Percentiles rank a stretch among this genome's conserved stretches.
phyloP scores from a whole-genome alignment of 2,329 filamentous ascomycete species.

The Calonectria hongkongensis region DNA sequence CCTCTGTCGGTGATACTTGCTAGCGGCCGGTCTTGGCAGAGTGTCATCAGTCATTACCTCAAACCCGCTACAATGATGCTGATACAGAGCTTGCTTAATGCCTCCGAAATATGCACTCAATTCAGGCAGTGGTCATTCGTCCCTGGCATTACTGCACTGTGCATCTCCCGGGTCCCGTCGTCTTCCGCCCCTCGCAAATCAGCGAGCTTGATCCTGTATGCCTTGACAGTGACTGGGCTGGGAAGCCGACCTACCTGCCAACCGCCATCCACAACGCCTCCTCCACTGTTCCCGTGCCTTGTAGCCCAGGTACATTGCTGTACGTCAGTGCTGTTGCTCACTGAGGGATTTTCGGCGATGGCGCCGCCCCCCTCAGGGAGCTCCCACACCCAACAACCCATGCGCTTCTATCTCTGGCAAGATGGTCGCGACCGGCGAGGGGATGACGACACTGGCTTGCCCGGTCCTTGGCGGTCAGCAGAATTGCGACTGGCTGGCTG shows the following conservation, averaged over 20 bases:
- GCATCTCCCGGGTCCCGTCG: slow-evolving; percentile 51
- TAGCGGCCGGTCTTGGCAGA: slow-evolving; percentile 37
- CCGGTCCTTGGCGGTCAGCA: slow-evolving; percentile 54
- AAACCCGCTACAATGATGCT: slow-evolving; percentile 37
- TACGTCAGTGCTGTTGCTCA: slow-evolving; percentile 51
- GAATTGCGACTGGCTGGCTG: slow-evolving; percentile 53
- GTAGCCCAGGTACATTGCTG: slow-evolving; percentile 52
- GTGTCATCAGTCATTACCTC: slow-evolving; percentile 28
- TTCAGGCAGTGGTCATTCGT: slow-evolving; percentile 31
- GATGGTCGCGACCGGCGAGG: slow-evolving; percentile 43
- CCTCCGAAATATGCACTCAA: slow-evolving; percentile 22
- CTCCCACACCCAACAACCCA: slow-evolving; percentile 46
- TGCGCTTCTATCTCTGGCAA: slow-evolving; percentile 51
- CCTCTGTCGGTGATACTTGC: slow-evolving; percentile 47
- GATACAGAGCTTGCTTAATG: slow-evolving; percentile 40
- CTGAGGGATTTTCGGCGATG: slow-evolving; percentile 56
- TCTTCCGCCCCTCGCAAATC: slow-evolving; percentile 45
- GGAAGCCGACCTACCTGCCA: slow-evolving; percentile 30
- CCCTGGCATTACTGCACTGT: slow-evolving; percentile 46
- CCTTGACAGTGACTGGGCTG: slow-evolving; percentile 24
- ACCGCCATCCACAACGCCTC: slow-evolving; percentile 25
- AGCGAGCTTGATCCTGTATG: slow-evolving; percentile 36
- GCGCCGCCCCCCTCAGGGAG: slow-evolving; percentile 41
- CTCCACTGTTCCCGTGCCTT: slow-evolving; percentile 46
- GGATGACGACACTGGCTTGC: slow-evolving; percentile 54